phyloP scores from a whole-genome alignment of 257 asterid genomes.

The Verbascum thapsus region DNA sequence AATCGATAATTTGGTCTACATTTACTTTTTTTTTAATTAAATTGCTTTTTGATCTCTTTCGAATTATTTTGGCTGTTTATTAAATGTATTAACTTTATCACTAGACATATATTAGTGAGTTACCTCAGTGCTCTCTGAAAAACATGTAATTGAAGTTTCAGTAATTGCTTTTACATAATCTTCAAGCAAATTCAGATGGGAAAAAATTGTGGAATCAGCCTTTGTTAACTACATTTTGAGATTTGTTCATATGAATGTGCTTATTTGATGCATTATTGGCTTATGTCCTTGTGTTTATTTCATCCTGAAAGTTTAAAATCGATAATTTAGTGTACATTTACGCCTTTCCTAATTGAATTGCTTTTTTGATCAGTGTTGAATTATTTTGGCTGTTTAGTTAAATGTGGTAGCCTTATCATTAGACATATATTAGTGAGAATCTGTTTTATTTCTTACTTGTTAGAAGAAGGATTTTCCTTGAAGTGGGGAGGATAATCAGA shows the following conservation, averaged over 20 bases:
- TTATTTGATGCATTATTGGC: constrained; percentile 10
- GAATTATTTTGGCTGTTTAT: too few relatives aligned
- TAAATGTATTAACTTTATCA: too few relatives aligned
- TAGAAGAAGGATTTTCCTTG: constrained; percentile 6
- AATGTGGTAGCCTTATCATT: not conserved
- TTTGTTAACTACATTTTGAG: constrained; percentile 3
- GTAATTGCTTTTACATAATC: too few relatives aligned
- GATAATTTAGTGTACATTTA: constrained; percentile 4
- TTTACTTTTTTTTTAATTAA: too few relatives aligned
- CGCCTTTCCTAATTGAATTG: not conserved
- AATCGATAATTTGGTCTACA: too few relatives aligned
- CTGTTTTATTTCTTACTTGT: not conserved
- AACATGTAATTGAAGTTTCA: not conserved
- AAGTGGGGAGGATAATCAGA: constrained; percentile 15
- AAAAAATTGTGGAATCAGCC: not conserved
- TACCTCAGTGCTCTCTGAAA: too few relatives aligned
- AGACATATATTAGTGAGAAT: constrained; percentile 13
- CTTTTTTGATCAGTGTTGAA: constrained; percentile 19
- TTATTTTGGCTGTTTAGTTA: constrained; percentile 7
- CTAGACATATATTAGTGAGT: too few relatives aligned
- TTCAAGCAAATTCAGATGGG: too few relatives aligned
- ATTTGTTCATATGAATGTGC: constrained; percentile 20
- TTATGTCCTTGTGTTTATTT: not conserved
- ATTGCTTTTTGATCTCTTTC: too few relatives aligned
- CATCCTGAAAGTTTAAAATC: constrained; percentile 1